Evolutionary conservation across 2,329 filamentous ascomycete genomes (phyloP).

Genomic region (Colletotrichum tropicicola): DNA sequence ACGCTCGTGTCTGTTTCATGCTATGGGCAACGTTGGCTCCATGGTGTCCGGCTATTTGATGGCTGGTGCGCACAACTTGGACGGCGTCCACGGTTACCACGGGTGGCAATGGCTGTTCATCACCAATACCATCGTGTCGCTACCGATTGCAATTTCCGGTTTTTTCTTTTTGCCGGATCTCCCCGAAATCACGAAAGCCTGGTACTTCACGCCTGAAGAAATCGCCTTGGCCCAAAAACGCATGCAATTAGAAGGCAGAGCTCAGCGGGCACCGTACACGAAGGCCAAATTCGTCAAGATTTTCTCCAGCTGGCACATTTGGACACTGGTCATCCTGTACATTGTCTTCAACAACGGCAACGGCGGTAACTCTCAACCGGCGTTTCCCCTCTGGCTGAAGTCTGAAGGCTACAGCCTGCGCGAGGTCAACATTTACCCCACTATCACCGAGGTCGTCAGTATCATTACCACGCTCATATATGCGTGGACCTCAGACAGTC

Average conservation of each 20-base stretch:
- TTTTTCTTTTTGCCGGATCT: slow-evolving; percentile 59
- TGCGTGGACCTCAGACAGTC: slow-evolving; percentile 21
- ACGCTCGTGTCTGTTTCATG: slow-evolving; percentile 56
- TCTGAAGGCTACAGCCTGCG: slow-evolving; percentile 51
- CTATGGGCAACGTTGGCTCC: slow-evolving; percentile 59
- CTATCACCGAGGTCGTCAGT: slow-evolving; percentile 18
- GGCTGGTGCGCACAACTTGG: slow-evolving; percentile 61
- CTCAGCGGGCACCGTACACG: slow-evolving; percentile 48
- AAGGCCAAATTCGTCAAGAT: slow-evolving; percentile 65
- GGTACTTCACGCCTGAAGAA: slow-evolving; percentile 33
- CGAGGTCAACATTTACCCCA: slow-evolving; percentile 60
- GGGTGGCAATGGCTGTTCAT: slow-evolving; percentile 68
- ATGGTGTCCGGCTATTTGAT: slow-evolving; percentile 68
- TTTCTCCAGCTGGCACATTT: slow-evolving; percentile 58
- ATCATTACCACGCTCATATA: slow-evolving; percentile 21
- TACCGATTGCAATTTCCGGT: slow-evolving; percentile 61
- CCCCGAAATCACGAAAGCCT: slow-evolving; percentile 50
- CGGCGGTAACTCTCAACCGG: slow-evolving; percentile 44
- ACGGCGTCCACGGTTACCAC: slow-evolving; percentile 55
- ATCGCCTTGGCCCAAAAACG: slow-evolving; percentile 36
- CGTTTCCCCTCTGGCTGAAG: slow-evolving; percentile 51
- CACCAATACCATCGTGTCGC: slow-evolving; percentile 62
- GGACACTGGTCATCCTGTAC: slow-evolving; percentile 45
- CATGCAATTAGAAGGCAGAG: slow-evolving; percentile 52
- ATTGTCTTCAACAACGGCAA: slow-evolving; percentile 59